A percentile compares a stretch with the other conserved stretches of the same genome.
phyloP scores from a whole-genome alignment of 345 rosid genomes.

The Turnera subulata region DNA sequence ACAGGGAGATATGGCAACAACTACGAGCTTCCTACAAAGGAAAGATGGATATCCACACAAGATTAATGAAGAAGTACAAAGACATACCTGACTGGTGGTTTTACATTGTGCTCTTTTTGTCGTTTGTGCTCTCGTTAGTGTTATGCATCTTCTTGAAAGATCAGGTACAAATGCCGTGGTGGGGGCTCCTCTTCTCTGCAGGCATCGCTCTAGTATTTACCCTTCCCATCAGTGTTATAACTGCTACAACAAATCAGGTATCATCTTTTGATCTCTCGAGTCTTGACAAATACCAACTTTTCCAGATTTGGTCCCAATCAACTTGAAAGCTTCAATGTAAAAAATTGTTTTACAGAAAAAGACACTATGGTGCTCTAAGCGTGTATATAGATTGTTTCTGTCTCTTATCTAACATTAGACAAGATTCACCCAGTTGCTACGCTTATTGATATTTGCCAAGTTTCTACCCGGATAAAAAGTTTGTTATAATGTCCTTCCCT shows the following conservation, averaged over 20 bases:
- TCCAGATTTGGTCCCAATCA: too few relatives aligned
- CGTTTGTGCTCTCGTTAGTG: constrained; percentile 39
- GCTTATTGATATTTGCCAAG: too few relatives aligned
- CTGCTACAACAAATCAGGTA: constrained; percentile 60
- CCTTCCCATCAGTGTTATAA: constrained; percentile 50
- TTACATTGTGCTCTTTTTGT: constrained; percentile 26
- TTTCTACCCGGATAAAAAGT: too few relatives aligned
- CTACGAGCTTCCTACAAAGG: constrained; percentile 41
- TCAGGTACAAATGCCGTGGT: constrained; percentile 65
- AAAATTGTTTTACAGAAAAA: too few relatives aligned
- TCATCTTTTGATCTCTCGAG: not conserved
- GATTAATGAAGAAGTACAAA: constrained; percentile 55
- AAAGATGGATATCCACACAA: constrained; percentile 54
- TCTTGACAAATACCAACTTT: too few relatives aligned
- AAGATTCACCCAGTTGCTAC: too few relatives aligned
- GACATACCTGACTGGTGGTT: constrained; percentile 65
- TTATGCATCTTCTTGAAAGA: constrained; percentile 48
- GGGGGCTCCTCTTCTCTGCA: constrained; percentile 60
- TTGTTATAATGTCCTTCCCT: not conserved
- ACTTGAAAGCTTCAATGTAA: too few relatives aligned
- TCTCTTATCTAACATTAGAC: too few relatives aligned
- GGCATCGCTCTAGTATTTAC: constrained; percentile 47
- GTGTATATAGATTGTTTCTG: too few relatives aligned
- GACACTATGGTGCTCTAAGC: too few relatives aligned
- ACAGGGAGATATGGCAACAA: constrained; percentile 46